Evolutionary conservation across 1,284 basidiomycete genomes (phyloP).

Genomic region (Cutaneotrichosporon mucoides): DNA sequence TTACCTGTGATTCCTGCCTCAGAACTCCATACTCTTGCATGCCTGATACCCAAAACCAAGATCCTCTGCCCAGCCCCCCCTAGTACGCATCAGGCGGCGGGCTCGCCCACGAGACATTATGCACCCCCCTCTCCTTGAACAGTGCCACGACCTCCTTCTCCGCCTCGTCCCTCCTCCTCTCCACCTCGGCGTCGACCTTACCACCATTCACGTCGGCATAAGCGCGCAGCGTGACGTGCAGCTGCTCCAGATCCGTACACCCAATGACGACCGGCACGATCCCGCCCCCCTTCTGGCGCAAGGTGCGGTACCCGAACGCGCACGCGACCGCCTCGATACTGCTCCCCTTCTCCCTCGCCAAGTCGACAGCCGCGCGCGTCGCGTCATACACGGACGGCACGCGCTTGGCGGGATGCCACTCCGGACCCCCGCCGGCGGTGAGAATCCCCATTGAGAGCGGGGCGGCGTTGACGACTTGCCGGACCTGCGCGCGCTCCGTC

Average conservation of each 20-base stretch:
- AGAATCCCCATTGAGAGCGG: slow-evolving; percentile 91
- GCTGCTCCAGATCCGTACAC: slow-evolving; percentile 60
- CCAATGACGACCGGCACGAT: slow-evolving; percentile 70
- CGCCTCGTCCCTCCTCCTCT: slow-evolving; percentile 40
- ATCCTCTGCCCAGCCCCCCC: too few relatives aligned
- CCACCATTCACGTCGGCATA: slow-evolving; percentile 60
- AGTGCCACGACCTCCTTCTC: slow-evolving; percentile 54
- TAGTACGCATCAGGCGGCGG: slow-evolving; percentile 15
- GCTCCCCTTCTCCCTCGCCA: slow-evolving; percentile 32
- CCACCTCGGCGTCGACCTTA: slow-evolving; percentile 28
- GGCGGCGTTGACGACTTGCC: slow-evolving; percentile 74
- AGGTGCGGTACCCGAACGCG: slow-evolving; percentile 63
- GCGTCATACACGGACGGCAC: slow-evolving; percentile 22
- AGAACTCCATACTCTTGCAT: too few relatives aligned
- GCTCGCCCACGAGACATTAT: slow-evolving; percentile 52
- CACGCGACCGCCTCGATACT: slow-evolving; percentile 65
- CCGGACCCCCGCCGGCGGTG: slow-evolving; percentile 59
- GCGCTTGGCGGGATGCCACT: slow-evolving; percentile 75
- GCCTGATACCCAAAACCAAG: too few relatives aligned
- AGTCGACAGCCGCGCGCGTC: slow-evolving; percentile 24
- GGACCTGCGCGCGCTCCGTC: slow-evolving; percentile 58
- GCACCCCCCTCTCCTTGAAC: slow-evolving; percentile 55
- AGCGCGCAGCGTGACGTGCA: slow-evolving; percentile 65
- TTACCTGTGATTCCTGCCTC: too few relatives aligned
- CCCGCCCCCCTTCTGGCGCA: slow-evolving; percentile 34